A percentile compares a stretch with the other conserved stretches of the same genome.
These are phyloP conservation scores for Leccinellum albellum DNA, from an alignment of 768 basidiomycete genomes.

Conservation along the genomic window DNA sequence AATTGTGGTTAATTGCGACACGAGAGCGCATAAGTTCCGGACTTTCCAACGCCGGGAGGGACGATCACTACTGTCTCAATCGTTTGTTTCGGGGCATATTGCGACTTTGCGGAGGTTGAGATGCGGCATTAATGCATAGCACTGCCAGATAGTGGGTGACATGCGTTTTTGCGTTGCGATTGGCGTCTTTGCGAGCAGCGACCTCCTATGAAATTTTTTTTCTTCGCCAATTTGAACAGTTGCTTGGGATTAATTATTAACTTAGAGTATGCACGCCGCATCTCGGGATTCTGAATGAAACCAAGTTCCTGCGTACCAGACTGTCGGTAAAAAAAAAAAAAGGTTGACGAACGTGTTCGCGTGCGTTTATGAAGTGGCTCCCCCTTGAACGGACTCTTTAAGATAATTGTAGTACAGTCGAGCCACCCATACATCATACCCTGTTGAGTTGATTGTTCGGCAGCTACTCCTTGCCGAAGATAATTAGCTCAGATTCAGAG, in stretches of 20 bases:
- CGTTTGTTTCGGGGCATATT: slow-evolving; percentile 21
- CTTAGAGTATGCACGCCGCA: neutral
- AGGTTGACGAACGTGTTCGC: neutral
- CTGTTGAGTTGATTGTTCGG: neutral
- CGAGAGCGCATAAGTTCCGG: neutral
- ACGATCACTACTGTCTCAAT: slow-evolving; percentile 1
- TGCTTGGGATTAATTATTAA: neutral
- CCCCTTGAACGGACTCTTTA: neutral
- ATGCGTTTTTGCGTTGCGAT: slow-evolving; percentile 10
- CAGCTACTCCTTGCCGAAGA: neutral
- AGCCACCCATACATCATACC: too few species aligned
- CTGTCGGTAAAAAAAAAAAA: neutral
- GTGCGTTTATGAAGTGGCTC: neutral
- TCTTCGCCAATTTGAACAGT: neutral
- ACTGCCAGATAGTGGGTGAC: neutral
- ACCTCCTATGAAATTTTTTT: neutral
- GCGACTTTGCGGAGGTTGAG: neutral
- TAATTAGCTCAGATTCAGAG: neutral
- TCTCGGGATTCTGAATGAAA: neutral
- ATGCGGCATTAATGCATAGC: neutral
- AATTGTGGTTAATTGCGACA: neutral
- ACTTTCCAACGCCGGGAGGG: neutral
- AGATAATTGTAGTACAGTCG: too few species aligned
- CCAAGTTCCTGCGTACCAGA: neutral
- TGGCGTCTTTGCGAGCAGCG: slow-evolving; percentile 4